These are phyloP conservation scores for Andrographis paniculata DNA, from an alignment of 305 asterid genomes.

Conservation along the genomic window DNA sequence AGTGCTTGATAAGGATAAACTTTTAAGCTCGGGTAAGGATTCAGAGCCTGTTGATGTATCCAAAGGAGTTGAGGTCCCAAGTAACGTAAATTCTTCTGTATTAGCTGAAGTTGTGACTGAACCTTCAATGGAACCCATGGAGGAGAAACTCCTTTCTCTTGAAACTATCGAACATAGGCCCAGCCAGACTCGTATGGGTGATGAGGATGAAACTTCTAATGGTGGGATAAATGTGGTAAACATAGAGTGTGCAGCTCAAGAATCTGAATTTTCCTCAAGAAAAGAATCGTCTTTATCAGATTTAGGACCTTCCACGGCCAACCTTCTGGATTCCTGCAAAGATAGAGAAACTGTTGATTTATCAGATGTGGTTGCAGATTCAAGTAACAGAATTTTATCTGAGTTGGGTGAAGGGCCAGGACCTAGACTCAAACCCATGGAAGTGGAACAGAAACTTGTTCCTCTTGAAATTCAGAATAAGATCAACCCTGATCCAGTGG, in stretches of 20 bases:
- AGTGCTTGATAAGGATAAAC: conserved; percentile 10
- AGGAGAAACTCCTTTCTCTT: conserved; percentile 13
- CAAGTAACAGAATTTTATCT: conserved; percentile 15
- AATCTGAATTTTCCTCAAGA: conserved; percentile 16
- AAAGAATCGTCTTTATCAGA: conserved; percentile 22
- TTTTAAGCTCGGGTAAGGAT: conserved; percentile 7
- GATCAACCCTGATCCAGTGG: conserved; percentile 10
- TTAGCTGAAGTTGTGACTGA: conserved; percentile 14
- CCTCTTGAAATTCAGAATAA: conserved; percentile 17
- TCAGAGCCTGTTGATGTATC: conserved; percentile 9
- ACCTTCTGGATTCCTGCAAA: conserved; percentile 6
- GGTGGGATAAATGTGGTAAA: conserved; percentile 10
- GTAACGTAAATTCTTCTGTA: conserved; percentile 13
- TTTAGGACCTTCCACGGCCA: conserved; percentile 11
- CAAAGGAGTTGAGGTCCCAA: conserved; percentile 13
- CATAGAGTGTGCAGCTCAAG: conserved; percentile 13
- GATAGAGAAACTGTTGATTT: conserved; percentile 11
- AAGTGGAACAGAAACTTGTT: conserved; percentile 13
- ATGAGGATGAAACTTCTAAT: conserved; percentile 12
- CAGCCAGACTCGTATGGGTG: conserved; percentile 12
- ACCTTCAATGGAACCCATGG: conserved; percentile 18
- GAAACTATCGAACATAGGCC: conserved; percentile 14
- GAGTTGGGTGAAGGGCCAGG: conserved; percentile 14
- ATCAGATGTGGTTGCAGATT: conserved; percentile 14
- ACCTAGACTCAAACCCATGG: conserved; percentile 18